Evolutionary conservation across 2,329 filamentous ascomycete genomes (phyloP), one percentile per base, ranked within the genome.

Genomic region (Chaetomium globosum): DNA sequence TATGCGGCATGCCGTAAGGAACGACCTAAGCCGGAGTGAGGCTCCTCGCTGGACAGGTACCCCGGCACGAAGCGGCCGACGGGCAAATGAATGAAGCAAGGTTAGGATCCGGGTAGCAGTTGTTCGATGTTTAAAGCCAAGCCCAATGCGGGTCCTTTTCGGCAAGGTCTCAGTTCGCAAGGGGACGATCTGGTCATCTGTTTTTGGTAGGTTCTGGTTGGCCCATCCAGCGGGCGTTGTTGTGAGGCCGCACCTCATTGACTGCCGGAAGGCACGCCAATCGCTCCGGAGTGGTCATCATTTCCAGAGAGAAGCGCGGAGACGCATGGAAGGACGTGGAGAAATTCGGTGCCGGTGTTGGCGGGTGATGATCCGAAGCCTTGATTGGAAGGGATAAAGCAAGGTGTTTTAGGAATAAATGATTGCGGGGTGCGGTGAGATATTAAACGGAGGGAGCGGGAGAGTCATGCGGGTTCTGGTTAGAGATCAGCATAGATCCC

Each of bases 341-440:
- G 62, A 23, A 65, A 64, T 61, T 65, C 52, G 39, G 62, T 53
- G 56, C 51, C 59, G 52, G 49, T 30, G 31, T 12, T 46, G 43
- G n/a, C 30, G 23, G 16, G 19, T 26, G 65, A 62, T 8, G 51
- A 61, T 67, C 49, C 46, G 13, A 33, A 9, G 60, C 21, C 36
- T n/a, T 72, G 69, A 71, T 72, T 71, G 71, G 70, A 65, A 66
- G 67, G 56, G 66, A 2, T 71, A 72, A 71, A 70, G 66, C 58
- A 59, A 61, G 59, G 30, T 67, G 64, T 63, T 55, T 55, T 67
- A 39, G 48, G 16, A 59, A 68, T 69, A 69, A 52, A 70, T 69
- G 69, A 67, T 65, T 59, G 66, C 66, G 63, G 67, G 65, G 67
- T 39, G 60, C 43, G 13, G 16, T 49, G 19, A 46, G 58, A 70